phyloP scores from a whole-genome alignment of 306 rosid species.

The Leucaena leucocephala region DNA sequence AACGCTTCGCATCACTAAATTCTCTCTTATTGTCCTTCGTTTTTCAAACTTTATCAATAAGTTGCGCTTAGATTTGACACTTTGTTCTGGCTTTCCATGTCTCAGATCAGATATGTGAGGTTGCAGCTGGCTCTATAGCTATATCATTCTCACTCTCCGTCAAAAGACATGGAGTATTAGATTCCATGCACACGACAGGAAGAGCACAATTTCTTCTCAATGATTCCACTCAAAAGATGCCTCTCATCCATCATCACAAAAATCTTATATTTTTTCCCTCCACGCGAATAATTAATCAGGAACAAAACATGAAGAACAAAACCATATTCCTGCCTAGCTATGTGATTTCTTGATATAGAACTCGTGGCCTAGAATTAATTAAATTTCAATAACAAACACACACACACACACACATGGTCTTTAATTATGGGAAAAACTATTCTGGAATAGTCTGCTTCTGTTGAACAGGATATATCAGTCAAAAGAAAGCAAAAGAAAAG shows the following conservation, averaged over 20 bases:
- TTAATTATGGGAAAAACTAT: not conserved
- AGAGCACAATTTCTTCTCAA: constrained; percentile 36
- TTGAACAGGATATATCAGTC: constrained; percentile 48
- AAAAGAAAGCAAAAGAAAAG: constrained; percentile 52
- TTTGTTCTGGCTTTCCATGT: constrained; percentile 50
- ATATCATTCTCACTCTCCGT: constrained; percentile 20
- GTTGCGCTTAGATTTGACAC: constrained; percentile 46
- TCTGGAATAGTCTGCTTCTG: constrained; percentile 39
- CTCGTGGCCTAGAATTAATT: constrained; percentile 45
- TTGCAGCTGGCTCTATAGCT: constrained; percentile 1
- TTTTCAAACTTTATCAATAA: constrained; percentile 7
- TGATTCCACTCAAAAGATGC: constrained; percentile 53
- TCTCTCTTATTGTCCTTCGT: constrained; percentile 1
- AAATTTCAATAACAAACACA: not conserved
- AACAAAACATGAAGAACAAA: constrained; percentile 21
- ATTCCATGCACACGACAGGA: constrained; percentile 44
- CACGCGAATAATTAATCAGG: not conserved
- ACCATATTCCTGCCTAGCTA: not conserved
- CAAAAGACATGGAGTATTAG: constrained; percentile 50
- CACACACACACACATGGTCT: too few species aligned
- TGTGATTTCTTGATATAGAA: constrained; percentile 37
- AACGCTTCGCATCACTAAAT: constrained; percentile 28
- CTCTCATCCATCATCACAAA: constrained; percentile 7
- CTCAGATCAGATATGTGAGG: constrained; percentile 11
- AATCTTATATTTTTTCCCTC: constrained; percentile 3